These are phyloP conservation scores for Camelina hispida DNA, from an alignment of 345 rosid genomes.

Conservation along the genomic window DNA sequence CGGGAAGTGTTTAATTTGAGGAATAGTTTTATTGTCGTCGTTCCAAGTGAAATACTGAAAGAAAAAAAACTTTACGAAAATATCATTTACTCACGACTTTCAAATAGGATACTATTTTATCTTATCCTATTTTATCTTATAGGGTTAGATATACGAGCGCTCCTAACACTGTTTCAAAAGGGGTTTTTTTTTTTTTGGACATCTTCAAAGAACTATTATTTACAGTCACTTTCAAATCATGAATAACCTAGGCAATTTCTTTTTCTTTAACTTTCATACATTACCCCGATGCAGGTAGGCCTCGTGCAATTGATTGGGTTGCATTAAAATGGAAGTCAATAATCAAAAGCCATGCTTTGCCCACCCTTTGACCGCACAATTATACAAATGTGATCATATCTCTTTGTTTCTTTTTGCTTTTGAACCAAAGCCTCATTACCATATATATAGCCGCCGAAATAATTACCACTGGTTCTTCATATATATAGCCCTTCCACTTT, in stretches of 20 bases:
- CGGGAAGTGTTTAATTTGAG: not conserved
- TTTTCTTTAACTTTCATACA: conserved; percentile 26
- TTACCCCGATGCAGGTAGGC: conserved; percentile 41
- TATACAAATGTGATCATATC: conserved; percentile 38
- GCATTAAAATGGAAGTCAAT: conserved; percentile 38
- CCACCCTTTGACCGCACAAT: conserved; percentile 43
- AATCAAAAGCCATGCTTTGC: conserved; percentile 43
- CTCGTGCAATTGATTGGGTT: conserved; percentile 32
- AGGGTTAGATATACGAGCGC: conserved; percentile 18
- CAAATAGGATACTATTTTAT: conserved; percentile 11
- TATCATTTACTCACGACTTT: conserved; percentile 4
- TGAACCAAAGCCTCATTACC: conserved; percentile 18
- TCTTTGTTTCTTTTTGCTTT: conserved; percentile 32
- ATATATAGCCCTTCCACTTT: conserved; percentile 12
- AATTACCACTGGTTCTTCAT: conserved; percentile 22
- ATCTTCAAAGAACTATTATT: conserved; percentile 25
- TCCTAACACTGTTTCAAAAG: conserved; percentile 10
- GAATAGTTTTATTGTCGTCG: not conserved
- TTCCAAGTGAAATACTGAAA: not conserved
- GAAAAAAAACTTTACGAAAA: not conserved
- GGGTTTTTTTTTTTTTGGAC: not conserved
- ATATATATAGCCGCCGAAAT: conserved; percentile 40
- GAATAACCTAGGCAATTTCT: conserved; percentile 31
- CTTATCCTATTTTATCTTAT: not conserved
- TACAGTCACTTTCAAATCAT: conserved; percentile 37